phyloP scores from a whole-genome alignment of 1,284 basidiomycete species.

The Sporisorium exsertum region DNA sequence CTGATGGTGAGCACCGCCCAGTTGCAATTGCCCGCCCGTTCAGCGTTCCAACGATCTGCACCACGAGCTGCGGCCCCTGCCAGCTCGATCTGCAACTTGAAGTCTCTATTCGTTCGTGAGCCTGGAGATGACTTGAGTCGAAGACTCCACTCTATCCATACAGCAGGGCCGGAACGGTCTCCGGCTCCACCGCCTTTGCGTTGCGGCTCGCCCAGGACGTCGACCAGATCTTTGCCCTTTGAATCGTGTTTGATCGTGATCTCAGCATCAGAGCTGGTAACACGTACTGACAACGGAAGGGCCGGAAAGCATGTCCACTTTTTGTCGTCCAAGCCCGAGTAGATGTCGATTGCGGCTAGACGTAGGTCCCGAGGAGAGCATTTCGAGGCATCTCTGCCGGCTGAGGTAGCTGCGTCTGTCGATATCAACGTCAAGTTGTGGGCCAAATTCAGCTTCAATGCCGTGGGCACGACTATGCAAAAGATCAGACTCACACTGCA shows the following conservation, averaged over 20 bases:
- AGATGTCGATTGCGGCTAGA: slow-evolving; percentile 40
- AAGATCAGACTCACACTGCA: slow-evolving; percentile 35
- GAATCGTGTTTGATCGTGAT: slow-evolving; percentile 10
- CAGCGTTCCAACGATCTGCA: slow-evolving; percentile 40
- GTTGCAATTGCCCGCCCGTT: slow-evolving; percentile 22
- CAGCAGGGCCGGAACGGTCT: slow-evolving; percentile 34
- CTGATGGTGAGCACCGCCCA: slow-evolving; percentile 43
- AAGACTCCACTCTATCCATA: slow-evolving; percentile 48
- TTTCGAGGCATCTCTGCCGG: slow-evolving; percentile 13
- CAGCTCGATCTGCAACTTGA: slow-evolving; percentile 34
- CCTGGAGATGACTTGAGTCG: not conserved
- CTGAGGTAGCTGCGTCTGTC: slow-evolving; percentile 17
- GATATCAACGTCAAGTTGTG: not conserved
- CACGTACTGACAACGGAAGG: slow-evolving; percentile 21
- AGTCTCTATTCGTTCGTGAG: not conserved
- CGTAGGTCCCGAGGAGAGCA: slow-evolving; percentile 1
- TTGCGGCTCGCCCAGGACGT: slow-evolving; percentile 30
- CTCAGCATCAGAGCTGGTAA: not conserved
- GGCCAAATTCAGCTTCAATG: not conserved
- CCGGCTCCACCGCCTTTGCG: slow-evolving; percentile 43
- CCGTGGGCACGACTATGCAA: not conserved
- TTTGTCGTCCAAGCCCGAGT: slow-evolving; percentile 29
- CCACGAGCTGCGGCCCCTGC: slow-evolving; percentile 37
- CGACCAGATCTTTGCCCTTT: slow-evolving; percentile 35
- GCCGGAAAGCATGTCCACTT: slow-evolving; percentile 23